phyloP scores from a whole-genome alignment of 805 yeast species.

The Cyberlindnera nakhonratchasimensis region DNA sequence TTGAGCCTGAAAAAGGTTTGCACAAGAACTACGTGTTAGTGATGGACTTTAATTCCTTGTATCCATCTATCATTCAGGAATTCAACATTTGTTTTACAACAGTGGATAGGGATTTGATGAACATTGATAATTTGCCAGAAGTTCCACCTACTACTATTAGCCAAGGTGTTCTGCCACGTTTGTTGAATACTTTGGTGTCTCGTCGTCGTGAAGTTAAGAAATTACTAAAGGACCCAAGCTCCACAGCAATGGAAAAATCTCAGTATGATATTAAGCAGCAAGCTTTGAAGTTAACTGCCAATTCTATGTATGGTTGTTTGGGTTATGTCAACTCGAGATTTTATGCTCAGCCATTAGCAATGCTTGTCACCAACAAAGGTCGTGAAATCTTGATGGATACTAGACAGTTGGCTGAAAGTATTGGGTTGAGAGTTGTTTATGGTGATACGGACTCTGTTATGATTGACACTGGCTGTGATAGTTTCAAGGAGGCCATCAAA shows the following conservation, averaged over 20 bases:
- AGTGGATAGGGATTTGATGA: conserved; percentile 61
- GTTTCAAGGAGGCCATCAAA: conserved; percentile 66
- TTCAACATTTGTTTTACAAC: conserved; percentile 97
- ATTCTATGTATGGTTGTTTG: conserved; percentile 99
- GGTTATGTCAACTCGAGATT: conserved; percentile 91
- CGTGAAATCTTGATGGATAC: conserved; percentile 94
- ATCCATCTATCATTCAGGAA: conserved; percentile 96
- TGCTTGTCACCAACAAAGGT: conserved; percentile 92
- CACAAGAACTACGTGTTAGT: conserved; percentile 86
- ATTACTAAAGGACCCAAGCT: conserved; percentile 70
- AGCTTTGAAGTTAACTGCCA: conserved; percentile 94
- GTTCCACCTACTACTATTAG: conserved; percentile 56
- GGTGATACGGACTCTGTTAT: conserved; percentile 99
- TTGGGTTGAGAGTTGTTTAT: conserved; percentile 81
- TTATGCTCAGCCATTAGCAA: conserved; percentile 93
- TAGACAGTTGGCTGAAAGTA: conserved; percentile 83
- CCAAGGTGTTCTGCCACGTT: conserved; percentile 83
- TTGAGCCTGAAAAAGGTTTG: conserved; percentile 94
- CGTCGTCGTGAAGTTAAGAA: conserved; percentile 93
- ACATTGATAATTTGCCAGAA: conserved; percentile 61
- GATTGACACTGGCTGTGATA: conserved; percentile 85
- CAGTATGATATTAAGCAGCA: conserved; percentile 95
- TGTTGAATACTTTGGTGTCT: conserved; percentile 77
- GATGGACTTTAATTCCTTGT: conserved; percentile 97
- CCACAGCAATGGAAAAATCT: conserved; percentile 59